Evolutionary conservation across 768 basidiomycete species (phyloP).

Genomic region (Lactarius indigo): DNA sequence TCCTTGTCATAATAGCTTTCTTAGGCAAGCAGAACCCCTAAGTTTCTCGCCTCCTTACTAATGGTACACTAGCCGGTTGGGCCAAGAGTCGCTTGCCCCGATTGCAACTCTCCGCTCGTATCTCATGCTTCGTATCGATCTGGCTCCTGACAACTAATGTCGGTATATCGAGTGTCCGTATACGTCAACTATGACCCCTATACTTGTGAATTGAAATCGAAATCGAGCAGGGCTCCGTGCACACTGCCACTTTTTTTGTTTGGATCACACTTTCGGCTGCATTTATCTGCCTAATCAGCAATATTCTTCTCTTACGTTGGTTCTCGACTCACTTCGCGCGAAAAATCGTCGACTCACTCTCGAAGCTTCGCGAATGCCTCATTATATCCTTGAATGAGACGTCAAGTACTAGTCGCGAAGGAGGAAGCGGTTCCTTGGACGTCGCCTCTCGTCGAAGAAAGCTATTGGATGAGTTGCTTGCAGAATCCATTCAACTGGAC

Average conservation of each 20-base stretch:
- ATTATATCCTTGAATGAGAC: conserved; percentile 31
- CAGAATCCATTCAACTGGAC: conserved; percentile 39
- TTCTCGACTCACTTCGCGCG: conserved; percentile 43
- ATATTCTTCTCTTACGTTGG: conserved; percentile 40
- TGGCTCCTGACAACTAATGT: conserved; percentile 42
- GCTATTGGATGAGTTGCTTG: conserved; percentile 31
- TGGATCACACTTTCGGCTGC: conserved; percentile 43
- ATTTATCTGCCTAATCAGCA: conserved; percentile 35
- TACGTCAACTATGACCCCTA: background rate
- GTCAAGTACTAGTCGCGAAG: conserved; percentile 26
- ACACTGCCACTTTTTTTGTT: conserved; percentile 34
- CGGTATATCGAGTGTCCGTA: conserved; percentile 34
- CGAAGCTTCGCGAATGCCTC: conserved; percentile 36
- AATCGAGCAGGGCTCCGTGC: conserved; percentile 28
- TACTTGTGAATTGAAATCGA: background rate
- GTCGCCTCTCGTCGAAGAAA: conserved; percentile 27
- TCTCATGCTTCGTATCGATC: conserved; percentile 46
- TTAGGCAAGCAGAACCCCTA: conserved; percentile 30
- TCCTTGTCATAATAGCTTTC: conserved; percentile 39
- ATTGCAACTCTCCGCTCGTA: conserved; percentile 42
- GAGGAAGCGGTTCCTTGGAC: conserved; percentile 17
- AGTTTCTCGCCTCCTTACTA: conserved; percentile 2
- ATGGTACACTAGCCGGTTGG: conserved; percentile 34
- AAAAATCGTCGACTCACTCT: conserved; percentile 37
- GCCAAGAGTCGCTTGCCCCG: conserved; percentile 46